phyloP scores from a whole-genome alignment of 495 filamentous ascomycete species.

The Aspergillus sparsus region DNA sequence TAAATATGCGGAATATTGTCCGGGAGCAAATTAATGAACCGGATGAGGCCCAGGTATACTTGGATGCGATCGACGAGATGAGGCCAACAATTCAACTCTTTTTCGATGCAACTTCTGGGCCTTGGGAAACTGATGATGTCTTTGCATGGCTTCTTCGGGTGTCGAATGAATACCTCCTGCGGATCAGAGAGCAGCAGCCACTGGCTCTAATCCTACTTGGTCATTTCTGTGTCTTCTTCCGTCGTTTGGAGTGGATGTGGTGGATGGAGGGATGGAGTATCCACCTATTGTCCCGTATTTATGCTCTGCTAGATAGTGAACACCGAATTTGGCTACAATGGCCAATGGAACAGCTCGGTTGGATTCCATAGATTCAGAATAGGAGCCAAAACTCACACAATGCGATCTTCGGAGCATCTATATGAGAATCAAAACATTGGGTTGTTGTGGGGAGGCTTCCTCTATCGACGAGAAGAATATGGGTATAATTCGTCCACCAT shows the following conservation, averaged over 20 bases:
- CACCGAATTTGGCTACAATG: constrained; percentile 29
- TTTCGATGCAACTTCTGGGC: neutral
- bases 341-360: constrained; percentile 25
- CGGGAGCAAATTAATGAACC: neutral
- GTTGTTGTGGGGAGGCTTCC: neutral
- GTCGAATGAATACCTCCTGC: constrained; percentile 7
- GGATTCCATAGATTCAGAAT: neutral
- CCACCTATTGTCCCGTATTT: constrained; percentile 29
- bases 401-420: no score
- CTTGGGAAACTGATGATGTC: constrained; percentile 6
- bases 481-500: neutral
- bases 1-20: constrained; percentile 5
- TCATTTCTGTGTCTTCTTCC: constrained; percentile 34
- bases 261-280: constrained; percentile 34
- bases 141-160: constrained; percentile 12
- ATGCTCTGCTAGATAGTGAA: constrained; percentile 19
- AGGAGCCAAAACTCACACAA: neutral
- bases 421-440: neutral
- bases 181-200: constrained; percentile 18
- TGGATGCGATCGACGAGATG: constrained; percentile 7
- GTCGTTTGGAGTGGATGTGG: constrained; percentile 36
- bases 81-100: neutral
- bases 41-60: neutral
- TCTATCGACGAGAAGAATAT: no score
- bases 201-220: constrained; percentile 32